These are phyloP conservation scores for Serendipita sp. DNA, from an alignment of 768 basidiomycete genomes.

Conservation along the genomic window DNA sequence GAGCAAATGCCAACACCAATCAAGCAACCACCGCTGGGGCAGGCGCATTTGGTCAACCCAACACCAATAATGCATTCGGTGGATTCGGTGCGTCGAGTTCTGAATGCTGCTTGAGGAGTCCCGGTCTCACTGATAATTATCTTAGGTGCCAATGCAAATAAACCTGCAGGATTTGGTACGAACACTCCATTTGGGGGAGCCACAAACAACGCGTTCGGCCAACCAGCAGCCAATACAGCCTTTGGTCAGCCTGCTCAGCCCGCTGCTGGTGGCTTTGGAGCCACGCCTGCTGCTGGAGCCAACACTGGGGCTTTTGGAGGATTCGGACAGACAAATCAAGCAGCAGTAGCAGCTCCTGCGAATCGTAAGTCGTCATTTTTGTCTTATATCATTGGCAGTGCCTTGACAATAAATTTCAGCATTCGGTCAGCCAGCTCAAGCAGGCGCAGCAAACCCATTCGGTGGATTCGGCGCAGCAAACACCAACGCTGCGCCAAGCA, in stretches of 20 bases:
- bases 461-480: slow-evolving; percentile 20
- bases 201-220: slow-evolving; percentile 12
- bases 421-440: slow-evolving; percentile 26
- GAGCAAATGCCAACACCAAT: background rate
- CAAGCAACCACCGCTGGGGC: slow-evolving; percentile 10
- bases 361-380: slow-evolving; percentile 10
- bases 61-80: slow-evolving; percentile 12
- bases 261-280: slow-evolving; percentile 28
- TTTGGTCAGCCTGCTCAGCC: slow-evolving; percentile 35
- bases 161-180: background rate
- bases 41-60: slow-evolving; percentile 5
- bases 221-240: slow-evolving; percentile 15
- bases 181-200: background rate
- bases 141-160: background rate
- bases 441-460: slow-evolving; percentile 18
- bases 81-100: too few relatives aligned
- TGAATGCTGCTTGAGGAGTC: too few relatives aligned
- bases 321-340: slow-evolving; percentile 4
- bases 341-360: background rate
- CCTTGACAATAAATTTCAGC: slow-evolving; percentile 13
- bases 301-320: slow-evolving; percentile 11
- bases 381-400: slow-evolving; percentile 14
- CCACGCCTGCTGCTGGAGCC: slow-evolving; percentile 26
- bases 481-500: slow-evolving; percentile 19
- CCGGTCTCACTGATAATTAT: too few relatives aligned